A percentile compares a stretch with the other conserved stretches of the same genome.
Conservation (phyloP, 2,329 filamentous ascomycete genomes). For the Beauveria sp. region DNA sequence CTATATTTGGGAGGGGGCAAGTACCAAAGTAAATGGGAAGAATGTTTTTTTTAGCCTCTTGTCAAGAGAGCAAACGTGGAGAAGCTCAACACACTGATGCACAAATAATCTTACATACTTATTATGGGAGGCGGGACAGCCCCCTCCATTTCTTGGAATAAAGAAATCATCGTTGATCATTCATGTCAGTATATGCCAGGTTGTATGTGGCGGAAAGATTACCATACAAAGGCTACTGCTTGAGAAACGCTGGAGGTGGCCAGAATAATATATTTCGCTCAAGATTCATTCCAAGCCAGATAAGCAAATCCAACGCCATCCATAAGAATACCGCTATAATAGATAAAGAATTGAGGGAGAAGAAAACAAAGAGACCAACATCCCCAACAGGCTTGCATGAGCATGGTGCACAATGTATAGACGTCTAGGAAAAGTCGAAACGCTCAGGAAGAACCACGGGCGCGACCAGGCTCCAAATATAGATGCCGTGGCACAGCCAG, state of each 20-base stretch:
- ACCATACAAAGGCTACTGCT: too few species aligned
- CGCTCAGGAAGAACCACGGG: conserved; percentile 79
- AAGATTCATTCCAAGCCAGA: too few species aligned
- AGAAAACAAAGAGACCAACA: neutral
- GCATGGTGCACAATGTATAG: neutral
- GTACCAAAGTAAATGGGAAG: too few species aligned
- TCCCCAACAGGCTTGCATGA: neutral
- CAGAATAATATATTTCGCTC: too few species aligned
- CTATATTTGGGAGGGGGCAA: neutral
- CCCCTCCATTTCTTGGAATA: conserved; percentile 1
- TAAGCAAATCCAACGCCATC: neutral
- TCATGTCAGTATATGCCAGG: neutral
- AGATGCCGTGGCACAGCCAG: conserved; percentile 94
- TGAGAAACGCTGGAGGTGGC: too few species aligned
- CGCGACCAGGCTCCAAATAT: conserved; percentile 85
- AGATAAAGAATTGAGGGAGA: neutral
- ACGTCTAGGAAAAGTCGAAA: conserved; percentile 53
- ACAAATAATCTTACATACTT: neutral
- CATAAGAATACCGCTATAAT: too few species aligned
- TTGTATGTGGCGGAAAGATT: too few species aligned
- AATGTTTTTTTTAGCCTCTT: neutral
- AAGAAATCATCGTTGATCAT: neutral
- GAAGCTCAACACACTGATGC: neutral
- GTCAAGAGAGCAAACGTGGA: neutral
- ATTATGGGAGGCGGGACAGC: neutral